phyloP scores from a whole-genome alignment of 2,329 filamentous ascomycete genomes.

The Colletotrichum euphorbiae region DNA sequence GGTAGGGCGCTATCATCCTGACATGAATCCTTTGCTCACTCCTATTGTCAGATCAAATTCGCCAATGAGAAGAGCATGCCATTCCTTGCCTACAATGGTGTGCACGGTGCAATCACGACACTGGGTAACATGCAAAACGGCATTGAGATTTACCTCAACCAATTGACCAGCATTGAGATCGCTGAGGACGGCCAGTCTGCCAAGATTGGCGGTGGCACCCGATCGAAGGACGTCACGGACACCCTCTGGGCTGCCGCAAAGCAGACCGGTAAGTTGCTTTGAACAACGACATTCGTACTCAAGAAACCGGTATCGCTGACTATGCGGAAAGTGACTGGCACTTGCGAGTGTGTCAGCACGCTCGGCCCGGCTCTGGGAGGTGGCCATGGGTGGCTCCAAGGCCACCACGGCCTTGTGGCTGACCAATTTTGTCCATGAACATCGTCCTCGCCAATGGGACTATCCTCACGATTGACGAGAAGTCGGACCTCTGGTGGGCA shows the following conservation, averaged over 20 bases:
- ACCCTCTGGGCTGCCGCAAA: slow-evolving; percentile 62
- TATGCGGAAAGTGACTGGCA: slow-evolving; percentile 55
- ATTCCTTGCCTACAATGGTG: slow-evolving; percentile 65
- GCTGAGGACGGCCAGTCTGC: slow-evolving; percentile 56
- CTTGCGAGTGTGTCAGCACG: slow-evolving; percentile 64
- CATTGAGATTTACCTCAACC: slow-evolving; percentile 61
- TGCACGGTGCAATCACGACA: slow-evolving; percentile 63
- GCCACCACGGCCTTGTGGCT: slow-evolving; percentile 62
- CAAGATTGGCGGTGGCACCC: slow-evolving; percentile 61
- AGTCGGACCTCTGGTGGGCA: slow-evolving; percentile 68
- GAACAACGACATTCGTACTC: neutral
- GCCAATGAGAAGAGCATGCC: slow-evolving; percentile 60
- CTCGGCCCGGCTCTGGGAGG: slow-evolving; percentile 66
- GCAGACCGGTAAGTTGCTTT: slow-evolving; percentile 54
- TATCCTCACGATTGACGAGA: slow-evolving; percentile 51
- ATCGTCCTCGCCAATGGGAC: slow-evolving; percentile 64
- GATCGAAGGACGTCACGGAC: slow-evolving; percentile 59
- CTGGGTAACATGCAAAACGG: slow-evolving; percentile 61
- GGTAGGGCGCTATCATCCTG: slow-evolving; percentile 46
- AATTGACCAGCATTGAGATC: slow-evolving; percentile 57
- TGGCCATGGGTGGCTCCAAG: slow-evolving; percentile 66
- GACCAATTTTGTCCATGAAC: slow-evolving; percentile 65
- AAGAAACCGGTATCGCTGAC: slow-evolving; percentile 7
- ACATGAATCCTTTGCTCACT: neutral
- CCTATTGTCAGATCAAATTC: slow-evolving; percentile 48